Base-by-base conservation (phyloP, 805 yeast species). In the Starmerella tilneyi region DNA sequence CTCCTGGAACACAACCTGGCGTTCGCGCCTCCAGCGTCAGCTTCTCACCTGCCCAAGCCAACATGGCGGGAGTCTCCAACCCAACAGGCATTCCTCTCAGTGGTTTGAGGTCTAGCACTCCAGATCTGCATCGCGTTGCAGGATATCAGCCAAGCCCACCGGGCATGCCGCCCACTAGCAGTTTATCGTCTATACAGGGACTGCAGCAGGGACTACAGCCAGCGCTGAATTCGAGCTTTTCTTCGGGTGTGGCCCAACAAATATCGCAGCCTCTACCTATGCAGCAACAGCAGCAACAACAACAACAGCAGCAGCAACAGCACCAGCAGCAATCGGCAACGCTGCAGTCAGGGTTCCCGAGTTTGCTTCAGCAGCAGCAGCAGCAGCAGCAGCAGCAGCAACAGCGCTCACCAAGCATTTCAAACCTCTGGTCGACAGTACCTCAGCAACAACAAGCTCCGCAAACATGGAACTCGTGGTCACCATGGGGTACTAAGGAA, bases 401-500 rank as follows among this genome's bases (percentile, higher is more conserved):
- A n/a, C n/a, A n/a, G n/a, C n/a, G n/a, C n/a, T 16, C 40, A 21
- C 40, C 40, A 9, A 24, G n/a, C n/a, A 28, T 36, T 5, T 24
- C 40, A 11, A 36, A 17, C 15, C 30, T 36, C 4, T 36, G 40
- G 40, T 36, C 40, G 15, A 36, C 40, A 6, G n/a, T 11, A 3
- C 40, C 40, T 9, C 30, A 23, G 21, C 29, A 36, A 30, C 38
- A 34, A n/a, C 40, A 36, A n/a, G 7, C 9, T 8, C 5, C 40
- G 4, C 40, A 24, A 22, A 36, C 23, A 9, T 36, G 40, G 40
- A 36, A 24, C 15, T 36, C 40, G 3, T 36, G 40, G 40, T 36
- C 40, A 3, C 40, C 40, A 7, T 36, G 40, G 40, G 7, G 16
- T 7, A 11, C 40, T 2, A 17, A 28, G 5, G 40, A 36, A 4